Percentiles rank a stretch among this genome's conserved stretches.
Evolutionary conservation across 2,329 filamentous ascomycete species (phyloP).

Genomic region (Aspergillus oerlinghausenensis): DNA sequence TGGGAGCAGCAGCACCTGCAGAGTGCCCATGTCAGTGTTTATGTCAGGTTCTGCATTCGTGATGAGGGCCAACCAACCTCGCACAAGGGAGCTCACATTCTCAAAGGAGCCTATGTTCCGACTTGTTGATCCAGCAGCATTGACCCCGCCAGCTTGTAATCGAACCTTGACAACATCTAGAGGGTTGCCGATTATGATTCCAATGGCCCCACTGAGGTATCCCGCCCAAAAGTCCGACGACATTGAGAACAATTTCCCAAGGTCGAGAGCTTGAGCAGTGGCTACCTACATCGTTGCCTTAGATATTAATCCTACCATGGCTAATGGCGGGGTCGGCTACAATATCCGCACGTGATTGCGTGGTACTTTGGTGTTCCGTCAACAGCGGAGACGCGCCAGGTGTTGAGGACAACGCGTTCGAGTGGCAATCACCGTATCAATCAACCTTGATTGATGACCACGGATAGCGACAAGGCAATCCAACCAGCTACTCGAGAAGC

Average conservation of each 20-base stretch:
- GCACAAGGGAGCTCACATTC: slow-evolving; percentile 32
- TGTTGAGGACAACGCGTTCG: slow-evolving; percentile 19
- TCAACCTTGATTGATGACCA: background rate
- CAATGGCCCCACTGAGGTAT: slow-evolving; percentile 78
- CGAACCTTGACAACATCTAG: slow-evolving; percentile 76
- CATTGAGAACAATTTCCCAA: slow-evolving; percentile 51
- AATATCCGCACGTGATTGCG: slow-evolving; percentile 26
- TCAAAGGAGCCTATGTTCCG: slow-evolving; percentile 31
- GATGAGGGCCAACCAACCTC: slow-evolving; percentile 26
- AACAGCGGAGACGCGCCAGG: slow-evolving; percentile 13
- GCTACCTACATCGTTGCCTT: background rate
- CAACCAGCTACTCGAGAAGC: background rate
- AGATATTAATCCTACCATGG: background rate
- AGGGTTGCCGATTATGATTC: slow-evolving; percentile 86
- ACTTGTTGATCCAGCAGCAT: slow-evolving; percentile 18
- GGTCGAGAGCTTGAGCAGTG: background rate
- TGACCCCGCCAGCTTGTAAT: slow-evolving; percentile 60
- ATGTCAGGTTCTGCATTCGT: background rate
- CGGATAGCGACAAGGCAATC: background rate
- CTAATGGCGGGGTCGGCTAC: background rate
- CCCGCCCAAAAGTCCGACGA: slow-evolving; percentile 91
- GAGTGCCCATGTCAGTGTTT: slow-evolving; percentile 4
- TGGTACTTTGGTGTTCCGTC: slow-evolving; percentile 30
- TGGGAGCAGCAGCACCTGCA: slow-evolving; percentile 72
- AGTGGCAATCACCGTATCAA: slow-evolving; percentile 9